These are phyloP conservation scores for Boletus insuetus DNA, from an alignment of 768 basidiomycete genomes.

Conservation along the genomic window DNA sequence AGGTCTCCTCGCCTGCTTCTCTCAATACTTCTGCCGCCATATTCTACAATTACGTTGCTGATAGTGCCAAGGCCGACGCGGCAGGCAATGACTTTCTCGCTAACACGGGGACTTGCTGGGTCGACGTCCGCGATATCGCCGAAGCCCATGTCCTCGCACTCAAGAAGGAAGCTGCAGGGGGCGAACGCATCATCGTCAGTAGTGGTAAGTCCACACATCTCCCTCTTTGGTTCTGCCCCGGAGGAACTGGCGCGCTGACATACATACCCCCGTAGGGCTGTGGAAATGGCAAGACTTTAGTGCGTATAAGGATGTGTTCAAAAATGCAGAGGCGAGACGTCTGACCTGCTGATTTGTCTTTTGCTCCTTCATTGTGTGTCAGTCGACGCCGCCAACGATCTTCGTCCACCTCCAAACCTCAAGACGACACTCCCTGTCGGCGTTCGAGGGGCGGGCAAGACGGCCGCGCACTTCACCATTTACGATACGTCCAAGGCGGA, in stretches of 20 bases:
- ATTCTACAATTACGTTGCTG: conserved; percentile 35
- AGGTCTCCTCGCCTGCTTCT: conserved; percentile 30
- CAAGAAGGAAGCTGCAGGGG: conserved; percentile 48
- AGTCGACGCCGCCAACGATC: conserved; percentile 40
- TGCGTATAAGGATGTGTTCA: conserved; percentile 6
- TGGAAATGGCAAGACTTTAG: conserved; percentile 35
- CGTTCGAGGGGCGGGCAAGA: conserved; percentile 31
- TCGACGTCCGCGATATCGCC: conserved; percentile 57
- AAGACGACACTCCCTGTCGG: conserved; percentile 33
- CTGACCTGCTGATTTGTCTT: background rate
- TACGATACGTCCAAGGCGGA: conserved; percentile 39
- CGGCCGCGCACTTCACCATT: conserved; percentile 21
- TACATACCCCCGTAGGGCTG: conserved; percentile 6
- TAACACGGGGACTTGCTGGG: conserved; percentile 32
- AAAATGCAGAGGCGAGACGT: too few species aligned
- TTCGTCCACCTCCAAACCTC: conserved; percentile 31
- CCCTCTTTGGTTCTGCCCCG: background rate
- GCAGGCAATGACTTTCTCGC: conserved; percentile 25
- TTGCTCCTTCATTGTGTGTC: too few species aligned
- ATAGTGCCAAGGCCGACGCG: conserved; percentile 17
- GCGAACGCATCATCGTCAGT: conserved; percentile 55
- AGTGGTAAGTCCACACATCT: conserved; percentile 21
- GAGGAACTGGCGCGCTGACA: too few species aligned
- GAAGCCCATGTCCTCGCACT: conserved; percentile 53
- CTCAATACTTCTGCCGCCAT: conserved; percentile 40